Base-by-base conservation (phyloP, 2,329 filamentous ascomycete genomes). In the Orbilia blumenaviensis region DNA sequence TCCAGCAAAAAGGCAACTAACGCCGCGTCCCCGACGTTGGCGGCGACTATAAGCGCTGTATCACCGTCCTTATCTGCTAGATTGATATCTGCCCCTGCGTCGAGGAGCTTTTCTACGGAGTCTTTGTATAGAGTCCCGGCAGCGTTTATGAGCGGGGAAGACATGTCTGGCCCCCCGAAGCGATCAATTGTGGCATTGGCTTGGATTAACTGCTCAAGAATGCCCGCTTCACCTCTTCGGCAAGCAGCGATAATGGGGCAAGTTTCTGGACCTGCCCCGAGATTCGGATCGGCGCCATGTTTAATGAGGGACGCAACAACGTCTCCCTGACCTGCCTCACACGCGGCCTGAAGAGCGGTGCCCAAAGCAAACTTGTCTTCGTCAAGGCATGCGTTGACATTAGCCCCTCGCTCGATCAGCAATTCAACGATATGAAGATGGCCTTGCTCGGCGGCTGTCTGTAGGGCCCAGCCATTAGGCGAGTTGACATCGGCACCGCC, bases 271-370 rank as follows among this genome's bases (percentile, higher is more conserved):
- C 83, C 83, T 3, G 80, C 81, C 3, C 83, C 83, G 0, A 82
- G 77, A 64, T 84, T 81, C 0, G 84, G 83, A 66, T 84, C 78
- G 8, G 83, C 84, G 7, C 78, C 78, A 21, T 82, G 80, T 14
- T 84, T 80, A 7, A 85, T 81, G 2, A 85, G 77, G 1, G 84
- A 77, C 0, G 79, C 75, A 10, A 84, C 84, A 8, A 84, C 83
- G 2, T 84, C 82, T 0, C 60, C 69, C 32, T 81, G 79, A 2
- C 83, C 81, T 0, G 80, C 80, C 46, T 84, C 82, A 38, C 81
- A 82, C 0, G 84, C 84, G 0, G 80, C 84, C 62, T 85, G 84
- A 0, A 85, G 78, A 0, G 84, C 84, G 3, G 83, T 85, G 3
- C 82, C 81, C 0, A 80, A 78, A 0, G 69, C 38, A 64, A 84